Conservation (phyloP, 2,329 filamentous ascomycete genomes). For the Meredithiella fracta region DNA sequence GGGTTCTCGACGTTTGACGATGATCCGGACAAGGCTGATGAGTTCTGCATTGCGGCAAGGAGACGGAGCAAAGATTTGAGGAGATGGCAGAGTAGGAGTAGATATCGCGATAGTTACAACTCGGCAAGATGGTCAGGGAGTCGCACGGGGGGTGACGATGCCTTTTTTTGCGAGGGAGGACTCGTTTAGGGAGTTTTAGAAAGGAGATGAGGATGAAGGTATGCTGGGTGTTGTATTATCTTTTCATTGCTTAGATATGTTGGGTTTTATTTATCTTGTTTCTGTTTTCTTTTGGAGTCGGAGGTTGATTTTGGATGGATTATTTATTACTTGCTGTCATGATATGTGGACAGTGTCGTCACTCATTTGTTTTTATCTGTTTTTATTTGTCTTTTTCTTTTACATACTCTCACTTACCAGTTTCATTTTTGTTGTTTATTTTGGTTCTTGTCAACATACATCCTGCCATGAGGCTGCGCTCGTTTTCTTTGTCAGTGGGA, state of each 20-base stretch:
- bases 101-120: conserved; percentile 35
- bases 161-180: conserved; percentile 39
- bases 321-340: neutral
- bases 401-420: neutral
- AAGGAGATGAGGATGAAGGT: neutral
- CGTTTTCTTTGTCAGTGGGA: neutral
- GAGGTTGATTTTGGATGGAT: neutral
- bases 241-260: neutral
- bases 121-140: conserved; percentile 20
- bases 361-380: neutral
- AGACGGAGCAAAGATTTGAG: conserved; percentile 39
- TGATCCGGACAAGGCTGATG: conserved; percentile 34
- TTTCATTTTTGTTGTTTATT: too few relatives aligned
- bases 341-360: conserved; percentile 3
- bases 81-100: conserved; percentile 35
- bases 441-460: neutral
- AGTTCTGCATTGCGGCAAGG: conserved; percentile 30
- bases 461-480: neutral
- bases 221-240: neutral
- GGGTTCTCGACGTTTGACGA: conserved; percentile 32
- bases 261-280: neutral
- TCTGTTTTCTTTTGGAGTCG: neutral
- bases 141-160: conserved; percentile 31
- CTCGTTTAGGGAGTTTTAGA: conserved; percentile 44
- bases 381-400: neutral